phyloP scores from a whole-genome alignment of 2,329 filamentous ascomycete species.

The Sporothrix luriei region DNA sequence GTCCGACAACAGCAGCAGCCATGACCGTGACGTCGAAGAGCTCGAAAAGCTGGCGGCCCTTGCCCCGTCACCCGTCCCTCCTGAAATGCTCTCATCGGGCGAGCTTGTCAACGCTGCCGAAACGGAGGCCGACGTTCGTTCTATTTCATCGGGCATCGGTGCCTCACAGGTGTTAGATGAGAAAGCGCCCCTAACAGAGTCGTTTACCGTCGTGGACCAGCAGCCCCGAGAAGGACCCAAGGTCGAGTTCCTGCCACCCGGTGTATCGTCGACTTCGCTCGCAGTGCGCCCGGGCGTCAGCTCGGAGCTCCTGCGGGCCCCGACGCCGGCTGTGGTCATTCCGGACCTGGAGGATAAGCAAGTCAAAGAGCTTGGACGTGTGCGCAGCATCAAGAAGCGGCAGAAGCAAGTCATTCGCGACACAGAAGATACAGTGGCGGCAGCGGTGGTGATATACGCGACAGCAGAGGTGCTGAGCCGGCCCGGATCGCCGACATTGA shows the following conservation, averaged over 20 bases:
- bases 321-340: slow-evolving; percentile 53
- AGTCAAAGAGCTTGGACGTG: slow-evolving; percentile 48
- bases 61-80: slow-evolving; percentile 25
- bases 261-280: slow-evolving; percentile 26
- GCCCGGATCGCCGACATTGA: slow-evolving; percentile 42
- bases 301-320: slow-evolving; percentile 44
- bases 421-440: slow-evolving; percentile 57
- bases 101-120: slow-evolving; percentile 26
- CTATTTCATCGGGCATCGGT: slow-evolving; percentile 30
- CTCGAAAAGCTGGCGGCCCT: slow-evolving; percentile 29
- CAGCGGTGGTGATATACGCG: slow-evolving; percentile 58
- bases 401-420: slow-evolving; percentile 50
- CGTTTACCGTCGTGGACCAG: slow-evolving; percentile 29
- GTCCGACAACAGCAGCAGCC: neutral
- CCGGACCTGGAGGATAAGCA: slow-evolving; percentile 48
- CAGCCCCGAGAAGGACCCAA: neutral
- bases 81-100: slow-evolving; percentile 26
- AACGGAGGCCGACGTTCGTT: slow-evolving; percentile 24
- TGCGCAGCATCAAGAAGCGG: slow-evolving; percentile 50
- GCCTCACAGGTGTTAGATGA: slow-evolving; percentile 29
- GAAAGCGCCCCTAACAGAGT: slow-evolving; percentile 18
- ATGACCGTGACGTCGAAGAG: slow-evolving; percentile 27
- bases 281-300: slow-evolving; percentile 38
- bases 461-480: slow-evolving; percentile 53
- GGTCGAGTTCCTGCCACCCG: slow-evolving; percentile 30